Evolutionary conservation across 306 rosid genomes (phyloP).

Genomic region (Purshia tridentata): DNA sequence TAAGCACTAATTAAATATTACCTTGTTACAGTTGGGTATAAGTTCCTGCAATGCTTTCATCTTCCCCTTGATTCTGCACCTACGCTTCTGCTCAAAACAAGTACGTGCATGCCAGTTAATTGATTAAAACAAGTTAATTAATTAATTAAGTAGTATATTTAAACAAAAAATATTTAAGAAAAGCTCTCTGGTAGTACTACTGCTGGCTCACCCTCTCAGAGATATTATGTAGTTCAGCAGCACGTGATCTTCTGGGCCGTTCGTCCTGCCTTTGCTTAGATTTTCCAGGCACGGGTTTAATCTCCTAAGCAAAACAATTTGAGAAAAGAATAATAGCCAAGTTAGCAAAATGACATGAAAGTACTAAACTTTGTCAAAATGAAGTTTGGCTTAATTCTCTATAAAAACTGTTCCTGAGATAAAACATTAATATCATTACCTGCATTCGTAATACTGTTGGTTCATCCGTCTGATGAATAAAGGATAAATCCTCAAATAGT

Average conservation of each 20-base stretch:
- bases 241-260: slow-evolving; percentile 4
- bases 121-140: no score
- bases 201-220: slow-evolving; percentile 10
- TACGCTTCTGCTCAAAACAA: slow-evolving; percentile 13
- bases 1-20: neutral
- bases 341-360: neutral
- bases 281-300: neutral
- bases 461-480: neutral
- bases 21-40: slow-evolving; percentile 32
- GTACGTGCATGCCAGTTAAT: neutral
- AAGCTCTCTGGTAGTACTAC: no score
- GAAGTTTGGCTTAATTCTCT: no score
- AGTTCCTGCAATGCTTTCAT: slow-evolving; percentile 16
- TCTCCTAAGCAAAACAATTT: neutral
- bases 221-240: slow-evolving; percentile 16
- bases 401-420: no score
- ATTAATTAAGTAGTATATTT: no score
- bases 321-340: neutral
- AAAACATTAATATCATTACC: neutral
- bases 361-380: no score
- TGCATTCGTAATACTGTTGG: neutral
- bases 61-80: slow-evolving; percentile 24
- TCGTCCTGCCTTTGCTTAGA: neutral
- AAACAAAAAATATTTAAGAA: no score
- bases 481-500: neutral